Evolutionary conservation across 2,329 filamentous ascomycete genomes (phyloP).

Genomic region (Biscogniauxia sp.): DNA sequence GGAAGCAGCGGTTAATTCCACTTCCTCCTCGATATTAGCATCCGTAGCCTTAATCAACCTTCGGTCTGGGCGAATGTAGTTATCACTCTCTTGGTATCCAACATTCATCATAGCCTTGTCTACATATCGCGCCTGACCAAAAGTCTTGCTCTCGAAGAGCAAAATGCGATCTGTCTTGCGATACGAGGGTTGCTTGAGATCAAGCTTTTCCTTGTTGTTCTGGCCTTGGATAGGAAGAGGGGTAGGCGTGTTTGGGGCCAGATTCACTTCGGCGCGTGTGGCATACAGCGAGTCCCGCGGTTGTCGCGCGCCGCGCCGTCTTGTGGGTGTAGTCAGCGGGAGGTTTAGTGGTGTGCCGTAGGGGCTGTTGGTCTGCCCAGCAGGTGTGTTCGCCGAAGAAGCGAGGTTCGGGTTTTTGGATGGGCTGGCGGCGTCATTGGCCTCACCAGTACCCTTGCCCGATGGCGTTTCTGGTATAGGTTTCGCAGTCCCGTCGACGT

Average conservation of each 20-base stretch:
- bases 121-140: constrained; percentile 85
- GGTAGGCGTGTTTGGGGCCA: constrained; percentile 56
- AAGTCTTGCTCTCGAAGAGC: constrained; percentile 78
- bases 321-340: constrained; percentile 37
- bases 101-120: constrained; percentile 95
- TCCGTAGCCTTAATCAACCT: constrained; percentile 66
- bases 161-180: constrained; percentile 76
- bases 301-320: constrained; percentile 45
- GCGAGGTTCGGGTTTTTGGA: constrained; percentile 44
- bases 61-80: constrained; percentile 75
- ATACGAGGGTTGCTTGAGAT: constrained; percentile 73
- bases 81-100: constrained; percentile 92
- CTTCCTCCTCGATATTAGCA: constrained; percentile 57
- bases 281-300: constrained; percentile 55
- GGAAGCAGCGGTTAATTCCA: constrained; percentile 42
- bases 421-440: constrained; percentile 45
- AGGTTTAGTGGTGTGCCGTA: constrained; percentile 22
- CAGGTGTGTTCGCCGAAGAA: constrained; percentile 41
- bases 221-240: constrained; percentile 76
- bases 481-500: constrained; percentile 73
- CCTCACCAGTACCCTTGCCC: constrained; percentile 33
- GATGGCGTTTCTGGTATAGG: constrained; percentile 39
- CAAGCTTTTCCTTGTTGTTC: constrained; percentile 76
- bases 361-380: constrained; percentile 35
- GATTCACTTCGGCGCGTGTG: constrained; percentile 43